A percentile compares a stretch with the other conserved stretches of the same genome.
Evolutionary conservation across 352 stramenopile species (phyloP).

Genomic region (Phytophthora crassamura): DNA sequence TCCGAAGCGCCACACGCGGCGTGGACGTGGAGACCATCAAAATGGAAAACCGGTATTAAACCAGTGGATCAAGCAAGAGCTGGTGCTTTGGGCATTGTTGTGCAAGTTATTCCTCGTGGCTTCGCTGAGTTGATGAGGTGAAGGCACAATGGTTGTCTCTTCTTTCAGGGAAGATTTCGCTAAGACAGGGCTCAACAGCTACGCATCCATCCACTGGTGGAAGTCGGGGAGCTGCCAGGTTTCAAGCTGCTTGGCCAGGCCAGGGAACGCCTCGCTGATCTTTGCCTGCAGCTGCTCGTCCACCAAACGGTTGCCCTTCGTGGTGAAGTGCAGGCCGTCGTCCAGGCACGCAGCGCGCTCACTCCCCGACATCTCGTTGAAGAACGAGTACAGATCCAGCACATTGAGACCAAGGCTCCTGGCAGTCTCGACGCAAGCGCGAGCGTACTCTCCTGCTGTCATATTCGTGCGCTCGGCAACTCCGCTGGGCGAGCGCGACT

Average conservation of each 20-base stretch:
- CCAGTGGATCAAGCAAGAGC: constrained; percentile 8
- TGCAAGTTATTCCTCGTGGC: background rate
- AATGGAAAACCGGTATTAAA: constrained; percentile 25
- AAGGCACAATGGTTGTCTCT: background rate
- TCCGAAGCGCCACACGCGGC: constrained; percentile 7
- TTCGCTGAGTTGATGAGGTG: background rate
- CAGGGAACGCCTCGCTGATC: constrained; percentile 40
- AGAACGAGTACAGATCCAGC: constrained; percentile 58
- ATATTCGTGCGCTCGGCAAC: constrained; percentile 55
- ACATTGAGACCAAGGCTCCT: constrained; percentile 29
- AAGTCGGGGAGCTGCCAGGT: constrained; percentile 47
- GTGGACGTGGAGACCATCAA: background rate
- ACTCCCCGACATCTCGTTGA: constrained; percentile 42
- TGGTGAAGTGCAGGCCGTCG: constrained; percentile 67
- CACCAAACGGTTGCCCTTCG: constrained; percentile 54
- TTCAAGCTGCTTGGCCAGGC: constrained; percentile 34
- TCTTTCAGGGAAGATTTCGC: background rate
- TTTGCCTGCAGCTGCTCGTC: constrained; percentile 43
- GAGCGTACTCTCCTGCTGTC: constrained; percentile 48
- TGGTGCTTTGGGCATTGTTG: background rate
- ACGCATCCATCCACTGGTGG: constrained; percentile 33
- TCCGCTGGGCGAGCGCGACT: constrained; percentile 10
- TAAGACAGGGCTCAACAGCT: background rate
- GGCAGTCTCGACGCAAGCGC: constrained; percentile 49
- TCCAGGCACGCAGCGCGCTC: constrained; percentile 45